phyloP scores from a whole-genome alignment of 2,329 filamentous ascomycete genomes.

The Thielaviopsis populi region DNA sequence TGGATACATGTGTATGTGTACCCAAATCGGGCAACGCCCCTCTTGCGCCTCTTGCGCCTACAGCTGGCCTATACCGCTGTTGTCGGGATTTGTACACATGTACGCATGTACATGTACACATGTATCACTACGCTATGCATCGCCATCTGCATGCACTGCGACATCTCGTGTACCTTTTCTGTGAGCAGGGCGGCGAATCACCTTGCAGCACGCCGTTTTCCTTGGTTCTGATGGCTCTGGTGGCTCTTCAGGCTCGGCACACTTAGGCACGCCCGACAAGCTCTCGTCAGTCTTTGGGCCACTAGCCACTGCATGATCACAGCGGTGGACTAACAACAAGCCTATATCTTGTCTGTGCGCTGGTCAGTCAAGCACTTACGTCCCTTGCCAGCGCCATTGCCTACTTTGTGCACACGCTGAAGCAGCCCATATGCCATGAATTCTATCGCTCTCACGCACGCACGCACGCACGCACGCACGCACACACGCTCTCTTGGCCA shows the following conservation, averaged over 20 bases:
- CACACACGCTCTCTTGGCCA: too few species aligned
- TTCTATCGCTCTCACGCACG: too few species aligned
- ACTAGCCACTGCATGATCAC: background rate
- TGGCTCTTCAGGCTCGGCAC: background rate
- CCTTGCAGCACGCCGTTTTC: background rate
- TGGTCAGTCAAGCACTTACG: background rate
- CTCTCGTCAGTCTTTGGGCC: background rate
- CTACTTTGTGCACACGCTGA: too few species aligned
- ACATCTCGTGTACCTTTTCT: background rate
- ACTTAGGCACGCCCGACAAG: background rate
- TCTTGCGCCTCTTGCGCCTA: too few species aligned
- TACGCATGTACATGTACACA: background rate
- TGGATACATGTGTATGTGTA: background rate
- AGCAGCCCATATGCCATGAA: too few species aligned
- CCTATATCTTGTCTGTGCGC: background rate
- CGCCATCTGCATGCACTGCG: background rate
- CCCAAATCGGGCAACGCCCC: background rate
- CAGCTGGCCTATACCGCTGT: background rate
- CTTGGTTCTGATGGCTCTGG: too few species aligned
- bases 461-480: too few species aligned
- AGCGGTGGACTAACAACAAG: background rate
- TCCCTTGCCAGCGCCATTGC: too few species aligned
- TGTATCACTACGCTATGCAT: background rate
- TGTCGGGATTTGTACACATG: too few species aligned
- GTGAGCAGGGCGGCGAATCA: constrained; percentile 1